Evolutionary conservation across 2,329 filamentous ascomycete genomes (phyloP).

Genomic region (Diaporthe sp.): DNA sequence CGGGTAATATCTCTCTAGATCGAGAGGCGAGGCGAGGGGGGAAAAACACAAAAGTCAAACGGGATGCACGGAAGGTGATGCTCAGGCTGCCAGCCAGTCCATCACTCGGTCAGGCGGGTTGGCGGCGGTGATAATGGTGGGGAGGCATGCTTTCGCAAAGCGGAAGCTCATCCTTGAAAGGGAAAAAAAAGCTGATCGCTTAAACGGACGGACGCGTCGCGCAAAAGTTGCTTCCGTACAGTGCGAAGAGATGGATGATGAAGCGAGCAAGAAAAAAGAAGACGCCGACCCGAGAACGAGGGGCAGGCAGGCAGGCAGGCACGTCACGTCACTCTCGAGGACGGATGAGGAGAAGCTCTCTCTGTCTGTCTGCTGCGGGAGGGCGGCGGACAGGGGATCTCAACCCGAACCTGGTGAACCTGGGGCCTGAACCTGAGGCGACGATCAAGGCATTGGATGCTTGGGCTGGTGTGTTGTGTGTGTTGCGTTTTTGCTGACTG

Average conservation of each 20-base stretch:
- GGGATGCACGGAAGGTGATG: neutral
- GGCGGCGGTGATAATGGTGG: neutral
- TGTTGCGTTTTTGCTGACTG: slow-evolving; percentile 28
- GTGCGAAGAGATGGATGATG: neutral
- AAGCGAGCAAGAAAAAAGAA: neutral
- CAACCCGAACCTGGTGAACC: neutral
- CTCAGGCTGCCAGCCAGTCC: neutral
- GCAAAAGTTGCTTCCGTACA: slow-evolving; percentile 18
- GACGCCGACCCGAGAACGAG: slow-evolving; percentile 14
- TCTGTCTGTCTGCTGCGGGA: neutral
- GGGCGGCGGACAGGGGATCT: neutral
- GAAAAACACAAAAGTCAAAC: neutral
- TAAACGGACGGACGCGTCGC: neutral
- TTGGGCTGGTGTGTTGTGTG: slow-evolving; percentile 4
- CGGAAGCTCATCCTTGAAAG: slow-evolving; percentile 18
- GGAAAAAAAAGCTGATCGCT: neutral
- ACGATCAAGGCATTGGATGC: slow-evolving; percentile 21
- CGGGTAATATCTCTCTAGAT: neutral
- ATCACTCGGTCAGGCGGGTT: neutral
- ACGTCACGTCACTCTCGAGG: slow-evolving; percentile 13
- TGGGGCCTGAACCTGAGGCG: slow-evolving; percentile 11
- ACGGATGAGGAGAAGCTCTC: slow-evolving; percentile 12
- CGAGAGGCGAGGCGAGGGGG: neutral
- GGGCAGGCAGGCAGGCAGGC: slow-evolving; percentile 1
- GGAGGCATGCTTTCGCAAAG: slow-evolving; percentile 1